These are phyloP conservation scores for Sanghuangporus sanghuang DNA, from an alignment of 1,284 basidiomycete species.

Conservation along the genomic window DNA sequence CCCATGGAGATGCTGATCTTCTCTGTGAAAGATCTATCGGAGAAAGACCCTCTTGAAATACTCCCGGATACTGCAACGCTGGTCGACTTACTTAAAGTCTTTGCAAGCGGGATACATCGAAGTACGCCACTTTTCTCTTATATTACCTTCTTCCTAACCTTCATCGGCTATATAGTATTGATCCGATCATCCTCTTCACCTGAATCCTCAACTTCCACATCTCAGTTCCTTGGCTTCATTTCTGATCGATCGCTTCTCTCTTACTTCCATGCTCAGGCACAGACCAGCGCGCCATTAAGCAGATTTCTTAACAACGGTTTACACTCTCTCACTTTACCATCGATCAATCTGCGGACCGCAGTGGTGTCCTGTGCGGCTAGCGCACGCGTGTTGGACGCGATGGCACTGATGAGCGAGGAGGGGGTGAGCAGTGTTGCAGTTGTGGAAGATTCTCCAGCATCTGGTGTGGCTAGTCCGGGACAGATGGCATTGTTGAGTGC, in stretches of 20 bases:
- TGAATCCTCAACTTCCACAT: slow-evolving; percentile 23
- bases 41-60: slow-evolving; percentile 70
- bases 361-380: slow-evolving; percentile 55
- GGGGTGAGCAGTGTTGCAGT: slow-evolving; percentile 77
- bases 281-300: slow-evolving; percentile 25
- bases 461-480: slow-evolving; percentile 25
- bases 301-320: slow-evolving; percentile 55
- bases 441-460: slow-evolving; percentile 42
- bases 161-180: slow-evolving; percentile 34
- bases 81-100: slow-evolving; percentile 56
- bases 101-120: slow-evolving; percentile 65
- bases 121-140: slow-evolving; percentile 33
- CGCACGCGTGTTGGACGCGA: slow-evolving; percentile 63
- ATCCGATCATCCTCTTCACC: slow-evolving; percentile 33
- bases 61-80: slow-evolving; percentile 58
- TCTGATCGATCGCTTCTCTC: slow-evolving; percentile 57
- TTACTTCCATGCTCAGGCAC: slow-evolving; percentile 56
- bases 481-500: slow-evolving; percentile 58
- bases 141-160: slow-evolving; percentile 12
- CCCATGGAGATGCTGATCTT: not conserved
- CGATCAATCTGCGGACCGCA: slow-evolving; percentile 52
- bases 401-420: slow-evolving; percentile 75
- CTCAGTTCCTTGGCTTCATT: slow-evolving; percentile 48
- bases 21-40: slow-evolving; percentile 57
- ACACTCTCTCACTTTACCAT: slow-evolving; percentile 53